These are phyloP conservation scores for Xylaria castorea DNA, from an alignment of 495 filamentous ascomycete species.

Conservation along the genomic window DNA sequence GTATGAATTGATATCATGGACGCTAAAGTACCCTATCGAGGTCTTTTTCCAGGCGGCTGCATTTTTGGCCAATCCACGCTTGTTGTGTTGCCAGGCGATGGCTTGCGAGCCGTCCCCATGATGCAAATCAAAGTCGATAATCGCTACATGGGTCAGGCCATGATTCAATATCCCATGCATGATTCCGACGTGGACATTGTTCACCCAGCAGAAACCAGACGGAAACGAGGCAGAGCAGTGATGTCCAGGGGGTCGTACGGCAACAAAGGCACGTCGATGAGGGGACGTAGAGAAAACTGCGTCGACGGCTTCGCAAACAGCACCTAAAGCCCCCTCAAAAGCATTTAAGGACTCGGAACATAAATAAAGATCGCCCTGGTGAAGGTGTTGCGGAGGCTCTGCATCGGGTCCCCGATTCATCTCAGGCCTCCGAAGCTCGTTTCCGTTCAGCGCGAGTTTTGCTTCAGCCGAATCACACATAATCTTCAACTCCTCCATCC, in stretches of 20 bases:
- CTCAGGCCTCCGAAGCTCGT: slow-evolving; percentile 72
- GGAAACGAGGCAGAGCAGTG: slow-evolving; percentile 89
- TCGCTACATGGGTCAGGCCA: slow-evolving; percentile 90
- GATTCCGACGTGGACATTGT: slow-evolving; percentile 97
- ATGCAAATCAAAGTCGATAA: slow-evolving; percentile 96
- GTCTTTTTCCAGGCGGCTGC: slow-evolving; percentile 75
- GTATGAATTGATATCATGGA: slow-evolving; percentile 98
- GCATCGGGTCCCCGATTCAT: slow-evolving; percentile 54
- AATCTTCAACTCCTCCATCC: slow-evolving; percentile 88
- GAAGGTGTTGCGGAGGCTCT: slow-evolving; percentile 61
- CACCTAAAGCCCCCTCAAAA: slow-evolving; percentile 86
- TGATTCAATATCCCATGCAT: slow-evolving; percentile 82
- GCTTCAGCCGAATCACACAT: slow-evolving; percentile 83
- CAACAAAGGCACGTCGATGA: slow-evolving; percentile 78
- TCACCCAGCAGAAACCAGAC: slow-evolving; percentile 97
- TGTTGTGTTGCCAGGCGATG: slow-evolving; percentile 88
- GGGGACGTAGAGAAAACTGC: slow-evolving; percentile 69
- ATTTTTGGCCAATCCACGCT: slow-evolving; percentile 68
- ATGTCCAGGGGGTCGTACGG: slow-evolving; percentile 85
- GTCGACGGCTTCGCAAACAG: slow-evolving; percentile 91
- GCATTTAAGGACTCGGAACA: slow-evolving; percentile 84
- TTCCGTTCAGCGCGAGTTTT: slow-evolving; percentile 73
- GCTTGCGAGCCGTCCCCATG: slow-evolving; percentile 96
- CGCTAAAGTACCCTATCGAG: slow-evolving; percentile 90
- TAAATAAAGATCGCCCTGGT: slow-evolving; percentile 88